Evolutionary conservation across 2,329 filamentous ascomycete genomes (phyloP).

Genomic region (Aspergillus terreus): DNA sequence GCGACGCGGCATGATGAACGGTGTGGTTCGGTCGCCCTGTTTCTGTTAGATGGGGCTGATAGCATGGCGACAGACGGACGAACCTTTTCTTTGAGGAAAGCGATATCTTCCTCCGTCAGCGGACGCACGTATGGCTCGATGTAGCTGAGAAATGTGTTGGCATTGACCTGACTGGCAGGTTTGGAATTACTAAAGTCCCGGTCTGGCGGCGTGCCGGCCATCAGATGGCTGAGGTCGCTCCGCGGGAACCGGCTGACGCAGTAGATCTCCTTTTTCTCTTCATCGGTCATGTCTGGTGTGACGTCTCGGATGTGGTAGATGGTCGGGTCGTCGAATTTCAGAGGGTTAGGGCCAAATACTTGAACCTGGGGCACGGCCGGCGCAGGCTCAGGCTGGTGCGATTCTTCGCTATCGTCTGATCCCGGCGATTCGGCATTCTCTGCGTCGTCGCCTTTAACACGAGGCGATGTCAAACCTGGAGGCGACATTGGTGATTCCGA

Average conservation of each 20-base stretch:
- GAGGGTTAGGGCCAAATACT: constrained; percentile 88
- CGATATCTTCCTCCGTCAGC: constrained; percentile 88
- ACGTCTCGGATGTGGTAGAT: constrained; percentile 86
- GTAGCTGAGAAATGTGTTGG: constrained; percentile 87
- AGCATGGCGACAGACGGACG: constrained; percentile 15
- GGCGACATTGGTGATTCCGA: constrained; percentile 41
- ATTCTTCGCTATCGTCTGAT: constrained; percentile 56
- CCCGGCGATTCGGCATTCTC: constrained; percentile 60
- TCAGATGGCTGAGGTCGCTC: constrained; percentile 75
- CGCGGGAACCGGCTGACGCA: constrained; percentile 80
- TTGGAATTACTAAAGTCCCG: constrained; percentile 95
- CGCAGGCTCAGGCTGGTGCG: constrained; percentile 58
- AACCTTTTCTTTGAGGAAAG: constrained; percentile 79
- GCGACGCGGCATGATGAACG: constrained; percentile 81
- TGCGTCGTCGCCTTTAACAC: constrained; percentile 50
- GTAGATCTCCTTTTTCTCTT: constrained; percentile 84
- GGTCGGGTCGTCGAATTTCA: constrained; percentile 85
- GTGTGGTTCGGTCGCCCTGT: constrained; percentile 71
- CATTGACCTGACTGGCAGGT: constrained; percentile 88
- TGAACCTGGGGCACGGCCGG: constrained; percentile 69
- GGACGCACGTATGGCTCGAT: constrained; percentile 87
- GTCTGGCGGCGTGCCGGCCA: constrained; percentile 84
- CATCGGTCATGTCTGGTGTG: constrained; percentile 70
- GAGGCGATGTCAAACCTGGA: constrained; percentile 42
- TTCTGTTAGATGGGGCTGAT: constrained; percentile 6